These are phyloP conservation scores for Apophysomyces trapeziformis DNA, from an alignment of 371 early-diverging fungal species.

Conservation along the genomic window DNA sequence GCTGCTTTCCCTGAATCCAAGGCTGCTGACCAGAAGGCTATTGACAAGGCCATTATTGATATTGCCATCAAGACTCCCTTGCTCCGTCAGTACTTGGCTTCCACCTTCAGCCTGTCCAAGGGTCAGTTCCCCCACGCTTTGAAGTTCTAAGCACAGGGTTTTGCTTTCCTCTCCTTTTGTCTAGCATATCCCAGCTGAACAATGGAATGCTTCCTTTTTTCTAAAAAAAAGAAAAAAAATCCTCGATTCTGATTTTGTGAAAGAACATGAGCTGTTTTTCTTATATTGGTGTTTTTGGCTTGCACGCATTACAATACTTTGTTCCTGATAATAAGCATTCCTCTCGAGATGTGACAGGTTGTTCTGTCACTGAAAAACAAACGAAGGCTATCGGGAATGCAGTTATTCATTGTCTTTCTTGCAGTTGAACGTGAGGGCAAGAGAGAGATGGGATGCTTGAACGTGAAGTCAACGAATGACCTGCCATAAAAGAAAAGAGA, in stretches of 20 bases:
- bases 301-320: too few species aligned
- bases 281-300: too few species aligned
- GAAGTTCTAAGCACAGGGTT: constrained; percentile 75
- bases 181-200: constrained; percentile 4
- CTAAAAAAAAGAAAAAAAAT: constrained; percentile 2
- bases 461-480: too few species aligned
- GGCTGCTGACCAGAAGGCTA: constrained; percentile 80
- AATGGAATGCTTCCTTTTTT: not conserved
- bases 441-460: too few species aligned
- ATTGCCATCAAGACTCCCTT: constrained; percentile 82
- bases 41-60: constrained; percentile 82
- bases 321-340: not conserved
- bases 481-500: too few species aligned
- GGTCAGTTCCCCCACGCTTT: constrained; percentile 94
- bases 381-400: not conserved
- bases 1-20: constrained; percentile 63
- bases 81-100: constrained; percentile 84
- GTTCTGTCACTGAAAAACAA: not conserved
- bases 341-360: not conserved
- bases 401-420: too few species aligned
- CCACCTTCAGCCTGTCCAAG: constrained; percentile 89
- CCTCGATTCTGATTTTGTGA: not conserved
- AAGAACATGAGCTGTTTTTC: not conserved
- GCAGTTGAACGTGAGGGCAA: too few species aligned
- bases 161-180: not conserved